Base-by-base conservation (phyloP, 176 grass and related monocot species). In the Puccinellia tenuiflora region DNA sequence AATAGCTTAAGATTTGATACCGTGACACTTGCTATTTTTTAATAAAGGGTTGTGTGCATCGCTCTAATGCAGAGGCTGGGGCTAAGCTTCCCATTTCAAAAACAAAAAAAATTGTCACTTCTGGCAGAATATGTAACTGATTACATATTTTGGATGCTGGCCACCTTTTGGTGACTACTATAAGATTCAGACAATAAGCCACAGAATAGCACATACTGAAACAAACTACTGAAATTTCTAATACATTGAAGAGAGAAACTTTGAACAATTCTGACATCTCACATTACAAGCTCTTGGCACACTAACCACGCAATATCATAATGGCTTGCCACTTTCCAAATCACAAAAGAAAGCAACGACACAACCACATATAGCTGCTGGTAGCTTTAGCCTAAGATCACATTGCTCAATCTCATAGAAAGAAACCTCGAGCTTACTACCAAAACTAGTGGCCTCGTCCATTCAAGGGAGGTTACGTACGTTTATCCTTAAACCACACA, bases 351-450 rank as follows among this genome's bases (percentile, higher is more conserved):
- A 83, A 90, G 84, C 45, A 84, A 75, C 56, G 46, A 35, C 86
- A 57, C 33, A 76, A 84, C 81, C 81, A 87, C 34, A 69, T 61
- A 51, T 54, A 90, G 75, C 50, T 87, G 53, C 59, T 69, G 42
- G 51, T 87, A 84, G 60, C 50, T 69, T 84, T 17, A 69, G 75
- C 88, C 84, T 83, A 83, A 82, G 75, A 60, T 76, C 68, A 87
- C 68, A 80, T 76, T 56, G 63, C 83, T 59, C 48, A 81, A 82
- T 53, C 79, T 29, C 72, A 29, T 38, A 76, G 57, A 86, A 75
- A 89, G 48, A 89, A 75, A 86, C 45, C 66, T 59, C 62, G 85
- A 52, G 60, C 80, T 50, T 72, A 87, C 80, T 84, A 84, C 60
- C 68, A 84, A 87, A 87, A 87, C 88, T 76, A 90, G 13, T 52